These are phyloP conservation scores for Lachancea nothofagi DNA, from an alignment of 805 yeast genomes.

Conservation along the genomic window DNA sequence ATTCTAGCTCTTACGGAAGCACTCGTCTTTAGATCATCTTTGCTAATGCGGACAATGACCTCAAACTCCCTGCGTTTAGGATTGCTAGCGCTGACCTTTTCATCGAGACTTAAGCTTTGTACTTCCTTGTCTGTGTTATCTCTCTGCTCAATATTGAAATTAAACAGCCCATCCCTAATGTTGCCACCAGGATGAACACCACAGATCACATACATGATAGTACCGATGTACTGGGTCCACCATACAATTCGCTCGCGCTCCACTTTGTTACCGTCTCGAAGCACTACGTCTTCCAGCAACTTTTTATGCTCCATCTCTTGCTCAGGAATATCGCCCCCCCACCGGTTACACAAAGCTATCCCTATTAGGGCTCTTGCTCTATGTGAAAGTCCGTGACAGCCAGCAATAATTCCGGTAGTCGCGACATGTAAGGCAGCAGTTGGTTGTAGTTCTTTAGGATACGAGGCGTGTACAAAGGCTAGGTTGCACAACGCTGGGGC, in stretches of 20 bases:
- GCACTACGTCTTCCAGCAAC: conserved; percentile 44
- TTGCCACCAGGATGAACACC: conserved; percentile 81
- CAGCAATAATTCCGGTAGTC: conserved; percentile 68
- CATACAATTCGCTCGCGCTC: conserved; percentile 48
- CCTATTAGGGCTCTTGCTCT: conserved; percentile 67
- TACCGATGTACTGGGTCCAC: conserved; percentile 72
- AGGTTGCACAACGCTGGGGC: conserved; percentile 68
- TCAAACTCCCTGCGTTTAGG: conserved; percentile 33
- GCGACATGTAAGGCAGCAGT: conserved; percentile 69
- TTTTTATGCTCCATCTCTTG: conserved; percentile 43
- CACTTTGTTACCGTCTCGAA: conserved; percentile 39
- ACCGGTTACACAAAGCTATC: conserved; percentile 67
- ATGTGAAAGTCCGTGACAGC: conserved; percentile 71
- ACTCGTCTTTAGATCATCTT: conserved; percentile 52
- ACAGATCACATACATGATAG: conserved; percentile 70
- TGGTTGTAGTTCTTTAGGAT: conserved; percentile 71
- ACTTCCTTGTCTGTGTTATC: conserved; percentile 26
- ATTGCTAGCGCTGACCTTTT: conserved; percentile 12
- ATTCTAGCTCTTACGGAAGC: conserved; percentile 56
- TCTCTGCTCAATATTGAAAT: conserved; percentile 36
- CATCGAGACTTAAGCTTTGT: conserved; percentile 18
- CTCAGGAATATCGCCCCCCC: conserved; percentile 75
- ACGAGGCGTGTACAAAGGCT: conserved; percentile 71
- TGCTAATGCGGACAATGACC: conserved; percentile 41
- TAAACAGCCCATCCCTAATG: conserved; percentile 54